Evolutionary conservation across 371 early-diverging fungal species (phyloP), one percentile per base, ranked within the genome.

Genomic region (Rhizomucor pusillus): DNA sequence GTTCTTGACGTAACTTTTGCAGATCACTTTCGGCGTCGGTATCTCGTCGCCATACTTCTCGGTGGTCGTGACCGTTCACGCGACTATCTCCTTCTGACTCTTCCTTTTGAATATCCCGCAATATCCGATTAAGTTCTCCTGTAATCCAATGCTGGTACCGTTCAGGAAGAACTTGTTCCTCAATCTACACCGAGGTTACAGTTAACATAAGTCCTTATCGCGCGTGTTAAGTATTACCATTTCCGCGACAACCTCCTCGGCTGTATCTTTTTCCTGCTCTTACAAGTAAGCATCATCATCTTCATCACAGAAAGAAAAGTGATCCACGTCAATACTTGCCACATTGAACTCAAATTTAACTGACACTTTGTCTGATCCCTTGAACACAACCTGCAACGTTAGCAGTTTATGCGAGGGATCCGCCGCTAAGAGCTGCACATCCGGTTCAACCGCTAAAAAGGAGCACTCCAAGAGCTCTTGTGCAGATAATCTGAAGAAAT

Each of bases 321-420:
- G 46, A 19, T 37, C 33, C 18, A 22, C 45, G 36, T 18, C 22
- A 29, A 29, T 29, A 57, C 65, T 19, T 56, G 59, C 65, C 7
- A 85, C 80, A 66, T 94, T 89, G 69, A 91, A 94, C 55, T 89
- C 88, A 80, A 95, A 95, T 62, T 91, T 92, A 20, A 94, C 90
- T 6, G 92, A 87, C 12, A 86, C 71, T 52, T 81, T 83, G 61
- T 91, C 92, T 67, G 81, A 86, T 19, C 90, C 90, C 56, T 85
- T 88, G 61, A 92, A 91, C 12, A 90, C 86, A 12, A 92, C 87
- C 62, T 90, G 91, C 35, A 92, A 73, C 1, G 79, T 84, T 29
- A 92, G 62, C 37, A 88, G 77, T 34, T 79, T 81, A 56, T 85
- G 81, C 29, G 78, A 77, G 13, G 81, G 82, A 43, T 84, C 83